Base-by-base conservation (phyloP, 495 filamentous ascomycete species). In the Xylaria venustula region DNA sequence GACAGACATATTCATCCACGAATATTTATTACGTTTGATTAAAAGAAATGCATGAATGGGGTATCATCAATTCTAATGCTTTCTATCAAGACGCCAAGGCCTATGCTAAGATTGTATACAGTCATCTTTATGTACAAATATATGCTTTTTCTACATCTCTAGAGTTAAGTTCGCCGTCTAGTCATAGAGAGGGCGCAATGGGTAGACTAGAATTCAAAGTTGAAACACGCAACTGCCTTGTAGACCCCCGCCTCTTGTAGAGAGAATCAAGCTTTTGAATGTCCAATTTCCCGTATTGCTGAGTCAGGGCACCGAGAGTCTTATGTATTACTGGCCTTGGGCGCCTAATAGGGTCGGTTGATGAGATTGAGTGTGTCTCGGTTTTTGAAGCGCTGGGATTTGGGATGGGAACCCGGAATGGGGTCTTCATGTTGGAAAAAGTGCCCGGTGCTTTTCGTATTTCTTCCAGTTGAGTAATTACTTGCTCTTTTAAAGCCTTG, bases 71-170 rank as follows among this genome's bases (percentile, higher is more conserved):
- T 22, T 59, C 34, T 28, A 28, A 50, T 32, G 34, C 17, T 51
- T 8, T 7, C 34, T 8, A 14, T 14, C 55, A n/a, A 19, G 19
- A 34, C 46, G 46, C 36, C 25, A 20, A 34, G 56, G 12, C 56
- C 56, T 20, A 59, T 59, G 46, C 45, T 32, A 59, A n/a, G 50
- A 22, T 20, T 30, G 23, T 59, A 41, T 51, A 30, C 17, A 51
- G 36, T 45, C 14, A n/a, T 30, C 36, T 42, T 17, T 32, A 36
- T 45, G 20, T 60, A 52, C 47, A 45, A 19, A 3, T 40, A 15
- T 48, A 41, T 44, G 32, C 6, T 15, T 3, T 9, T 28, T 52
- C 32, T 52, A 41, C 11, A 41, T 25, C 8, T 23, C 17, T 8
- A 7, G 1, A 12, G n/a, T 19, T 7, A 5, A 14, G 2, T 19